Evolutionary conservation across 2,329 filamentous ascomycete genomes (phyloP).

Genomic region (Drechslerella stenobrocha): DNA sequence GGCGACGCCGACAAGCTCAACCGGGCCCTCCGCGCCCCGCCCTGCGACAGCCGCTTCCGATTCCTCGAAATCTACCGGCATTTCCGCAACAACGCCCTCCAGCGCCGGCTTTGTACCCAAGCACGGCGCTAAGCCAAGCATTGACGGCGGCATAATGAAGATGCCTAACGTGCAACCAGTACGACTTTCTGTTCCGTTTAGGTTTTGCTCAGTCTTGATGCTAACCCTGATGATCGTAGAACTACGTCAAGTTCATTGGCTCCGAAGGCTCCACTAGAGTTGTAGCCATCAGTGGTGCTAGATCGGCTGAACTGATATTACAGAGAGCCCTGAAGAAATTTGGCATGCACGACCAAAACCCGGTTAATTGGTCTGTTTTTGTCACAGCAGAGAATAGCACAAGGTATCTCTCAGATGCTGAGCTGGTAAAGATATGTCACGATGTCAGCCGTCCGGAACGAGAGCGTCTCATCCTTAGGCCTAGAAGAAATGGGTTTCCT

Average conservation of each 20-base stretch:
- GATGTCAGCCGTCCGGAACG: constrained; percentile 82
- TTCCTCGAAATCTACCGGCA: constrained; percentile 31
- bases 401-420: constrained; percentile 64
- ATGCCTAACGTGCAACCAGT: constrained; percentile 52
- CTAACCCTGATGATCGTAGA: constrained; percentile 49
- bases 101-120: constrained; percentile 26
- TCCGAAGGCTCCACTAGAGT: constrained; percentile 90
- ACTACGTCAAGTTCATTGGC: constrained; percentile 53
- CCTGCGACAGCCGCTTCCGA: constrained; percentile 34
- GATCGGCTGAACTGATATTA: constrained; percentile 89
- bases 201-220: constrained; percentile 16
- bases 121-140: constrained; percentile 47
- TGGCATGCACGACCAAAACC: constrained; percentile 82
- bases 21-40: constrained; percentile 10
- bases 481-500: constrained; percentile 66
- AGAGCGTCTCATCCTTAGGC: constrained; percentile 80
- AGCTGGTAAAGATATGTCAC: constrained; percentile 87
- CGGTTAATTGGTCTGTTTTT: constrained; percentile 96
- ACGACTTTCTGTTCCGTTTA: constrained; percentile 26
- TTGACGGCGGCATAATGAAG: constrained; percentile 53
- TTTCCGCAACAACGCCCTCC: constrained; percentile 23
- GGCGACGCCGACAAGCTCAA: constrained; percentile 11
- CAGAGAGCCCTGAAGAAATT: constrained; percentile 86
- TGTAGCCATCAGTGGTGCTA: constrained; percentile 88
- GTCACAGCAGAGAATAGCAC: constrained; percentile 72